Evolutionary conservation across 176 grass and related monocot genomes (phyloP), one percentile per base, ranked within the genome.

Genomic region (Saccharum officinarum): DNA sequence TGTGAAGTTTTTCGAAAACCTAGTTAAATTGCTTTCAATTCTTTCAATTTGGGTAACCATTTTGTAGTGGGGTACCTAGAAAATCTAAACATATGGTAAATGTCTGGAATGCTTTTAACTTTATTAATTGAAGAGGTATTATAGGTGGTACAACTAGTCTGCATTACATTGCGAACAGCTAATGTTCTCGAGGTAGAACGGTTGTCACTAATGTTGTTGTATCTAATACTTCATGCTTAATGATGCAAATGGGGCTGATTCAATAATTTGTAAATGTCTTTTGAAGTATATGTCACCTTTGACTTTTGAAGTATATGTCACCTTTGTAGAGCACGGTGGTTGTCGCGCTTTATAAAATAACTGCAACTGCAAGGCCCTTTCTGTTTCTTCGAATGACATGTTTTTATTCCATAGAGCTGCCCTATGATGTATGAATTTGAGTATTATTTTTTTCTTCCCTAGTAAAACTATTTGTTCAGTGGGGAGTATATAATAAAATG

Each of bases 1-100:
- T 64, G 2, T 54, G 33, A 64, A 18, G 45, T 82, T 40, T 47
- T 30, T 52, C 52, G 42, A 50, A 39, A 23, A 42, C 73, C 54
- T 78, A 73, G 37, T 13, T 41, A 60, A 22, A 12, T 54, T 12
- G n/a, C 23, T 81, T 49, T 67, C 46, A 63, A 31, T 22, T 23
- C 39, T 70, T 41, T 40, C 65, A 78, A 23, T 47, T 80, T 85
- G 34, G 23, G 18, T 67, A 55, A 25, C 44, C 33, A 67, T 79
- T 66, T 26, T 75, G 1, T 81, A 20, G 16, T 69, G 37, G 33
- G 45, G 5, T 75, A 80, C 49, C 14, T 68, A n/a, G 33, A 70
- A 23, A 41, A 22, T 40, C 6, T 62, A 40, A 50, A 50, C 41
- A 8, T 61, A 36, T 45, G 74, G 26, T 15, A 23, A 10, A 10